Evolutionary conservation across 208 protist genomes (phyloP).

Genomic region (Vickermania ingenoplastis): DNA sequence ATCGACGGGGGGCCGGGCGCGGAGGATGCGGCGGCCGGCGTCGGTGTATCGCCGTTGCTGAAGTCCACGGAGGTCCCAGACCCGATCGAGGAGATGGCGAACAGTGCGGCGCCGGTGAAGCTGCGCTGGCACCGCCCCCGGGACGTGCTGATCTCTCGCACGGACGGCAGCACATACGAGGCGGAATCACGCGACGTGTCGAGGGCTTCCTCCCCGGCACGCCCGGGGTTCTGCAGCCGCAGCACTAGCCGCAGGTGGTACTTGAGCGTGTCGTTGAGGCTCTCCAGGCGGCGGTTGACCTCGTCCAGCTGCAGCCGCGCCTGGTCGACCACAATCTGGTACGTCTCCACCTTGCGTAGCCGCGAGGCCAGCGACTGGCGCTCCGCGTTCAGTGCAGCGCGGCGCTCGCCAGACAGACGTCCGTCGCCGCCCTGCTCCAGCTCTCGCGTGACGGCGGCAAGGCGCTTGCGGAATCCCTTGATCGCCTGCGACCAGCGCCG

Average conservation of each 20-base stretch:
- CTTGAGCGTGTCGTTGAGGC: constrained; percentile 42
- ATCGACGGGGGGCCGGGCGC: too few species aligned
- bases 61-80: too few species aligned
- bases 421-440: constrained; percentile 5
- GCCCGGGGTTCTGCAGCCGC: constrained; percentile 27
- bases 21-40: too few species aligned
- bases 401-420: not conserved
- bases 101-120: not conserved
- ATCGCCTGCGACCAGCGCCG: constrained; percentile 31
- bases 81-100: too few species aligned
- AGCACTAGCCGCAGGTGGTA: constrained; percentile 56
- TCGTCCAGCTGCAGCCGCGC: constrained; percentile 47
- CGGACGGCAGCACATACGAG: constrained; percentile 11
- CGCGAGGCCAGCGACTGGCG: constrained; percentile 18
- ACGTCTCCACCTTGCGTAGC: constrained; percentile 31
- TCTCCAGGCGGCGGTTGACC: constrained; percentile 64
- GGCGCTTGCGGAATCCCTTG: constrained; percentile 29
- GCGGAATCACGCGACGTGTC: not conserved
- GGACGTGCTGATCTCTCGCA: constrained; percentile 13
- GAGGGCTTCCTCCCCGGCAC: not conserved
- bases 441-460: constrained; percentile 19
- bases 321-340: constrained; percentile 35
- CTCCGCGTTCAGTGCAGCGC: constrained; percentile 15
- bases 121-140: constrained; percentile 1
- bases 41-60: too few species aligned